Percentiles rank a stretch among this genome's conserved stretches.
These are phyloP conservation scores for Chloranthus sessilifolius DNA, from an alignment of 164 flowering plant genomes.

Conservation along the genomic window DNA sequence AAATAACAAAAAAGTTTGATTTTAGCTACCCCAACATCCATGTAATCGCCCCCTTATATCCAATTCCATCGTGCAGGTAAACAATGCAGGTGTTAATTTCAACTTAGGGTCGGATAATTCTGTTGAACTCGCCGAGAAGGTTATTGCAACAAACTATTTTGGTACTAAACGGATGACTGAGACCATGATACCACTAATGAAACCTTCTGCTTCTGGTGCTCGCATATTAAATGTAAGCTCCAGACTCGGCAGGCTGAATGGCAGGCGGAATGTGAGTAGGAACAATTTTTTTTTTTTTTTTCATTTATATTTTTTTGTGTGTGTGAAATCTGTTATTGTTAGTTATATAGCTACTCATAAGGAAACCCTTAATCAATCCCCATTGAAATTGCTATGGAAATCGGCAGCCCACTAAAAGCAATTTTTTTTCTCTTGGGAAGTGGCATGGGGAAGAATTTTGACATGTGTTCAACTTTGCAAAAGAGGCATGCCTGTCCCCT, in stretches of 20 bases:
- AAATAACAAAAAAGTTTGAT: no score
- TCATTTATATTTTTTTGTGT: no score
- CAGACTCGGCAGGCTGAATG: slow-evolving; percentile 72
- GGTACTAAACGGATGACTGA: slow-evolving; percentile 58
- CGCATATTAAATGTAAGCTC: slow-evolving; percentile 85
- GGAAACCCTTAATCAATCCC: no score
- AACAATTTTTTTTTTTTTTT: not conserved
- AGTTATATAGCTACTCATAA: no score
- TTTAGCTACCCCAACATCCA: no score
- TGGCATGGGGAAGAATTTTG: no score
- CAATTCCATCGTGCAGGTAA: slow-evolving; percentile 42
- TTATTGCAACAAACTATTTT: slow-evolving; percentile 66
- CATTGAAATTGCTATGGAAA: no score
- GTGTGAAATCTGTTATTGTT: no score
- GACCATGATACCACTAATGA: slow-evolving; percentile 67
- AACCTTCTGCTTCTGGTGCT: slow-evolving; percentile 48
- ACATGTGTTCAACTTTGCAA: no score
- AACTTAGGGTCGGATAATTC: slow-evolving; percentile 82
- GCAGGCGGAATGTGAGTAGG: slow-evolving; percentile 69
- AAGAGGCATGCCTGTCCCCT: no score
- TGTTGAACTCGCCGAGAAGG: slow-evolving; percentile 60
- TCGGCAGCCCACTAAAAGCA: no score
- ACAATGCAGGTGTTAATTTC: slow-evolving; percentile 90
- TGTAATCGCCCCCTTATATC: not conserved
- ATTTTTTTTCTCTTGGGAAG: no score